These are phyloP conservation scores for Sabuloglossum arenarium DNA, from an alignment of 495 filamentous ascomycete species.

Conservation along the genomic window DNA sequence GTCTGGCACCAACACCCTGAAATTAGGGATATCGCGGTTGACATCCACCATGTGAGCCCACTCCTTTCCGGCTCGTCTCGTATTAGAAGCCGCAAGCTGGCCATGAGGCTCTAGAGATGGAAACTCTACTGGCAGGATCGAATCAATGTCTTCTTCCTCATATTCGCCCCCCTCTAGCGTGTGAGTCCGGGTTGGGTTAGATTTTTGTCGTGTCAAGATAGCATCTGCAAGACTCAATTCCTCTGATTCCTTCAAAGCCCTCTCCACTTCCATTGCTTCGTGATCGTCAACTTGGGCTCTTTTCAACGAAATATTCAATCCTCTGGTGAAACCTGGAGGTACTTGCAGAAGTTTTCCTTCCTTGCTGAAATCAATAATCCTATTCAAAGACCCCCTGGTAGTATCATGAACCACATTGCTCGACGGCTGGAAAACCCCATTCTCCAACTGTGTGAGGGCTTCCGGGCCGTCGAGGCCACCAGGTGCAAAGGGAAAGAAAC, in stretches of 20 bases:
- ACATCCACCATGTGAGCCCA: constrained; percentile 98
- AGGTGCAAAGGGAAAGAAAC: constrained; percentile 90
- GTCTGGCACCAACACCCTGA: constrained; percentile 77
- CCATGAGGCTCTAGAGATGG: constrained; percentile 75
- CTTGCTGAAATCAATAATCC: constrained; percentile 58
- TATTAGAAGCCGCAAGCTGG: constrained; percentile 44
- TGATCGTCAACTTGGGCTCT: constrained; percentile 12
- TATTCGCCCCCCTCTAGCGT: constrained; percentile 10
- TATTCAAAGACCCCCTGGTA: constrained; percentile 37
- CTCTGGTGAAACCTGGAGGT: constrained; percentile 65
- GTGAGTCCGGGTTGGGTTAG: neutral
- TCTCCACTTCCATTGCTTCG: constrained; percentile 13
- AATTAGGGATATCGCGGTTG: constrained; percentile 76
- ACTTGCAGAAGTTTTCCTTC: constrained; percentile 64
- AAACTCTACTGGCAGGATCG: constrained; percentile 80
- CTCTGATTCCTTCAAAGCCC: constrained; percentile 13
- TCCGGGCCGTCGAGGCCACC: constrained; percentile 81
- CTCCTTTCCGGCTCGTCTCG: constrained; percentile 57
- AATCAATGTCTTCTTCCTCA: constrained; percentile 69
- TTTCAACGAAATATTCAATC: constrained; percentile 29
- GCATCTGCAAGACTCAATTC: neutral
- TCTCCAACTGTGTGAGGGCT: constrained; percentile 54
- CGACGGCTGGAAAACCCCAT: constrained; percentile 26
- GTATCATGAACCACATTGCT: constrained; percentile 14
- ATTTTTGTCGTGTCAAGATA: neutral